A percentile compares a stretch with the other conserved stretches of the same genome.
Evolutionary conservation across 2,329 filamentous ascomycete genomes (phyloP).

Genomic region (Ophiosphaerella herpotricha): DNA sequence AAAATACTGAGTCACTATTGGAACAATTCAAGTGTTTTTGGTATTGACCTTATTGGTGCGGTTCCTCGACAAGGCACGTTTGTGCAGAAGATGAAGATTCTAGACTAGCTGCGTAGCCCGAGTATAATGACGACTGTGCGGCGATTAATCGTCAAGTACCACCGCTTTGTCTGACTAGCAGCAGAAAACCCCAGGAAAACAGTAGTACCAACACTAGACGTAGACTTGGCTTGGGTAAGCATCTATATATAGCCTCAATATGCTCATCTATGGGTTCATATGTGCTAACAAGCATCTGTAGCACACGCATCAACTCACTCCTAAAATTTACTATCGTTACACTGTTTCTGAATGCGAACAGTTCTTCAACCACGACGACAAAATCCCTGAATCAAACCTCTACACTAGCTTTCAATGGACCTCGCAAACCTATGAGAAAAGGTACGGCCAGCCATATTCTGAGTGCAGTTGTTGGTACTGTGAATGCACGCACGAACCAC

Average conservation of each 20-base stretch:
- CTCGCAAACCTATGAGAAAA: conserved; percentile 68
- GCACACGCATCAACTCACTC: conserved; percentile 78
- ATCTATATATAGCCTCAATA: neutral
- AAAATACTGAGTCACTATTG: conserved; percentile 75
- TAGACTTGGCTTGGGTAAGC: conserved; percentile 70
- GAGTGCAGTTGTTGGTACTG: conserved; percentile 87
- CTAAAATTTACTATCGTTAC: conserved; percentile 65
- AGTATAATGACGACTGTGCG: conserved; percentile 65
- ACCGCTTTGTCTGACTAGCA: conserved; percentile 67
- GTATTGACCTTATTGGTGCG: conserved; percentile 67
- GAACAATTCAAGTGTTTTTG: conserved; percentile 68
- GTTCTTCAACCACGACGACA: conserved; percentile 84
- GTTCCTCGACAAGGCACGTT: conserved; percentile 68
- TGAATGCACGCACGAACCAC: conserved; percentile 67
- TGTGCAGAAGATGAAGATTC: conserved; percentile 72
- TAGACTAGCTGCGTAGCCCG: conserved; percentile 80
- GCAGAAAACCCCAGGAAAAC: conserved; percentile 50
- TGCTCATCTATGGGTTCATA: neutral
- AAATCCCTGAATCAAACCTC: conserved; percentile 71
- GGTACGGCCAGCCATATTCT: conserved; percentile 69
- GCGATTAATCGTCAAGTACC: conserved; percentile 68
- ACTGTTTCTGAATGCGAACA: conserved; percentile 55
- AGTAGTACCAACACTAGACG: conserved; percentile 72
- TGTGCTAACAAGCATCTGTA: conserved; percentile 3
- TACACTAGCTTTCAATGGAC: conserved; percentile 73